Evolutionary conservation across 2,329 filamentous ascomycete species (phyloP), one percentile per base, ranked within the genome.

Genomic region (Camptophora hylomeconis): DNA sequence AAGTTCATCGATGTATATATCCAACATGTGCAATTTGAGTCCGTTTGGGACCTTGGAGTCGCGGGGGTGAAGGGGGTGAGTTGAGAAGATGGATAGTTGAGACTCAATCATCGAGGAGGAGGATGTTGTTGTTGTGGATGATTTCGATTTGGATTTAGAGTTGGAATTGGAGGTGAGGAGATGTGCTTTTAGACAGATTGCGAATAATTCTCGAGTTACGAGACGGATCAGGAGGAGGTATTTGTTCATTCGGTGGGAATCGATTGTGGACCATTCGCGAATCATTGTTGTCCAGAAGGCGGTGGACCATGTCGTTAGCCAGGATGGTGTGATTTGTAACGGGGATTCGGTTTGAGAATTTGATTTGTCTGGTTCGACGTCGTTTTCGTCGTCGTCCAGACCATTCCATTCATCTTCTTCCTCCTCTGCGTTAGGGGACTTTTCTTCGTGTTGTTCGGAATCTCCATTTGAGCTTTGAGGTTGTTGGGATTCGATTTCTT

Each of bases 1-100:
- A n/a, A 86, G 55, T 64, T 94, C 86, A 52, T 95, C 89, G 6
- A 92, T 69, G 72, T 80, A 95, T 30, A 95, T 69, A 58, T 98
- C 89, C 39, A 92, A 55, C 9, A 86, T 69, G 56, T 98, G 89
- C 53, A 92, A 75, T 38, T 83, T 63, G 51, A 98, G 51, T 0
- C 89, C 89, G 44, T 89, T 80, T 0, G 87, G 80, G 1, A 92
- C 71, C 45, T 71, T 74, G 28, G 57, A 35, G 11, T 39, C 38
- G 47, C 52, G 58, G 53, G 22, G 35, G 17, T 28, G 26, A 5
- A 28, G 27, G 3, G 26, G 31, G 52, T 8, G 54, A 37, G 41
- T 58, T 62, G 39, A 69, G 43, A 10, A 63, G 61, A 32, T 35
- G 39, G 2, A 26, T 16, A 17, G 35, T 27, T 11, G 37, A n/a